Base-by-base conservation (phyloP, 805 yeast genomes). In the Myxozyma sirexii region DNA sequence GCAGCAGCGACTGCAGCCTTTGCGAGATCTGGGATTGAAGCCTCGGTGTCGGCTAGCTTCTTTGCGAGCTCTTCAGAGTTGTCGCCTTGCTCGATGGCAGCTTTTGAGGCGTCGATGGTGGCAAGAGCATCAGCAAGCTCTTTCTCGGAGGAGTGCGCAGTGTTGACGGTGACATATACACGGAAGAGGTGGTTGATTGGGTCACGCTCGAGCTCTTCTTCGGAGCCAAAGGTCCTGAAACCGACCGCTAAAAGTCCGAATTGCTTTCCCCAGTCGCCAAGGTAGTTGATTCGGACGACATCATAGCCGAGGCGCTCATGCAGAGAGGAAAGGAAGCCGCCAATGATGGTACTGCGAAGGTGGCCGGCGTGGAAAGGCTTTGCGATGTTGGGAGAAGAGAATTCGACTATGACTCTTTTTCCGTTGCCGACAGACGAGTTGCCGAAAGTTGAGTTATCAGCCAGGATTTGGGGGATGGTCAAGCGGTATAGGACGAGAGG, bases 331-430 rank as follows among this genome's bases (percentile, higher is more conserved):
- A 94, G 75, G 78, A 91, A 94, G 15, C 98, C 98, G 69, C 99
- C 99, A 73, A 94, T 94, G 71, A 94, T 94, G 46, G 99, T 94
- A 33, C 96, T 88, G 77, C 99, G 87, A 75, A 94, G 83, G 75
- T 94, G 99, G 61, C 99, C 99, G 56, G 99, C 99, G 73, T 94
- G 99, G 87, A 94, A 94, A 12, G 99, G 99, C 77, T 94, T 94
- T 66, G 99, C 99, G 71, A 94, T 93, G 76, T 94, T 94, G 66
- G 99, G 99, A 37, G 98, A 92, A 1, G 97, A 90, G 71, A 94
- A 94, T 75, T 94, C 99, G 68, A 94, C 81, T 46, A 91, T 69
- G 17, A 88, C 80, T 64, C 79, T 86, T 77, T 90, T 87, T 64
- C 84, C 85, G 42, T 76, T 75, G 59, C 94, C 97, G 56, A 88